A percentile compares a stretch with the other conserved stretches of the same genome.
phyloP scores from a whole-genome alignment of 495 filamentous ascomycete genomes.

The Thozetella sp. region DNA sequence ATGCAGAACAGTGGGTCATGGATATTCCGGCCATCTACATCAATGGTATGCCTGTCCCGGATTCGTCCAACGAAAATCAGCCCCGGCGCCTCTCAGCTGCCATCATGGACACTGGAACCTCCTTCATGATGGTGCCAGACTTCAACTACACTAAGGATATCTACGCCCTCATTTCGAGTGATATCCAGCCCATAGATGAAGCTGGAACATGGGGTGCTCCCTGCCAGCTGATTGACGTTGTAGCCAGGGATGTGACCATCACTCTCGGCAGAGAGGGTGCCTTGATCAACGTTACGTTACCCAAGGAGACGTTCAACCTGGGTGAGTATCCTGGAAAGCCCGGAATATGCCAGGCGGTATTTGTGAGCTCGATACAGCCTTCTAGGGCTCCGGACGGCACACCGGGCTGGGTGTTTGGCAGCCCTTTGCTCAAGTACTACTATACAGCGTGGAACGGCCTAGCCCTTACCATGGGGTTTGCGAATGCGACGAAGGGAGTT shows the following conservation, averaged over 20 bases:
- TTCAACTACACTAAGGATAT: conserved; percentile 13
- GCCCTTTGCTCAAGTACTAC: conserved; percentile 17
- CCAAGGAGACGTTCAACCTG: conserved; percentile 16
- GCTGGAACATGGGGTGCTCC: conserved; percentile 20
- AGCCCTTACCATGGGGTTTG: conserved; percentile 16
- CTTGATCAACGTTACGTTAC: conserved; percentile 13
- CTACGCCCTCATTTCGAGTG: conserved; percentile 18
- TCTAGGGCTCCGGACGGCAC: conserved; percentile 13
- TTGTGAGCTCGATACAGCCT: conserved; percentile 7
- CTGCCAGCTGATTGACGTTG: conserved; percentile 13
- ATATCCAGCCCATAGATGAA: conserved; percentile 18
- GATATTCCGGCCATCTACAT: conserved; percentile 12
- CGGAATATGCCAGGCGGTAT: conserved; percentile 22
- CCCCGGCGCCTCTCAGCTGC: conserved; percentile 5
- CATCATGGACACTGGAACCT: conserved; percentile 20
- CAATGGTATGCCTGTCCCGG: conserved; percentile 2
- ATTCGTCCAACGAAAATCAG: conserved; percentile 8
- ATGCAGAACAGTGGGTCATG: conserved; percentile 11
- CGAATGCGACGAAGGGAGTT: conserved; percentile 12
- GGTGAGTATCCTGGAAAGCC: conserved; percentile 18
- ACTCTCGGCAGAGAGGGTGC: conserved; percentile 12
- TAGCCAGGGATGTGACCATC: conserved; percentile 13
- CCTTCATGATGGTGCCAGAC: conserved; percentile 22
- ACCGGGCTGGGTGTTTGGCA: conserved; percentile 22
- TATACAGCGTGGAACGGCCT: conserved; percentile 24